A percentile compares a stretch with the other conserved stretches of the same genome.
Evolutionary conservation across 371 early-diverging fungal genomes (phyloP).

Genomic region (Apophysomyces trapeziformis): DNA sequence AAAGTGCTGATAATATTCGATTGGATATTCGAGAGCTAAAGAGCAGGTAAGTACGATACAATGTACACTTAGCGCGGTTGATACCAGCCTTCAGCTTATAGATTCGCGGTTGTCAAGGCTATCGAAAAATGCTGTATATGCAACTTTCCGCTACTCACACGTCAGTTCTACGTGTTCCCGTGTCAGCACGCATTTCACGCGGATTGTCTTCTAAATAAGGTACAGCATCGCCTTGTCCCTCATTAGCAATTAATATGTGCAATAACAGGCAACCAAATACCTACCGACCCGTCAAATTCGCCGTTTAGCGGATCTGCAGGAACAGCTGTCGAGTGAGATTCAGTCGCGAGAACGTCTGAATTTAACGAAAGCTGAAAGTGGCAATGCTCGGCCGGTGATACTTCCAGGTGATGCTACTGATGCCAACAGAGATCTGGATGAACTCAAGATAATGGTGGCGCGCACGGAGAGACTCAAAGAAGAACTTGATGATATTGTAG

Average conservation of each 20-base stretch:
- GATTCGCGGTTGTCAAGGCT: conserved; percentile 76
- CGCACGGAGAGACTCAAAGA: conserved; percentile 44
- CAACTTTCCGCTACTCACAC: conserved; percentile 69
- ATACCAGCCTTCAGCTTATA: conserved; percentile 18
- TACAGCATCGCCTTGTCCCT: conserved; percentile 4
- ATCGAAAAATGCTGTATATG: conserved; percentile 82
- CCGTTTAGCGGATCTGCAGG: conserved; percentile 52
- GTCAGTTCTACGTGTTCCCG: conserved; percentile 91
- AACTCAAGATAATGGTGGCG: conserved; percentile 19
- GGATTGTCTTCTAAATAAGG: conserved; percentile 66
- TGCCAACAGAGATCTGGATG: conserved; percentile 16
- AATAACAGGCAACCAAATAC: conserved; percentile 25
- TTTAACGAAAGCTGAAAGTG: conserved; percentile 34
- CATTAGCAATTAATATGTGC: background rate
- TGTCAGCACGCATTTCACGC: conserved; percentile 92
- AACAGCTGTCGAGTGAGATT: conserved; percentile 49
- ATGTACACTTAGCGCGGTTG: background rate
- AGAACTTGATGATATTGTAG: conserved; percentile 80
- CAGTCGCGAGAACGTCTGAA: conserved; percentile 12
- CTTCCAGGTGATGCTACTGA: conserved; percentile 26
- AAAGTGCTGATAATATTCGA: conserved; percentile 25
- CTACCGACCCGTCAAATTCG: conserved; percentile 33
- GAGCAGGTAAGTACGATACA: background rate
- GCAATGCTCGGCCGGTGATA: conserved; percentile 42
- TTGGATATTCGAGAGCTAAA: background rate